Evolutionary conservation across 495 filamentous ascomycete species (phyloP).

Genomic region (Opeltia flavorubescens): DNA sequence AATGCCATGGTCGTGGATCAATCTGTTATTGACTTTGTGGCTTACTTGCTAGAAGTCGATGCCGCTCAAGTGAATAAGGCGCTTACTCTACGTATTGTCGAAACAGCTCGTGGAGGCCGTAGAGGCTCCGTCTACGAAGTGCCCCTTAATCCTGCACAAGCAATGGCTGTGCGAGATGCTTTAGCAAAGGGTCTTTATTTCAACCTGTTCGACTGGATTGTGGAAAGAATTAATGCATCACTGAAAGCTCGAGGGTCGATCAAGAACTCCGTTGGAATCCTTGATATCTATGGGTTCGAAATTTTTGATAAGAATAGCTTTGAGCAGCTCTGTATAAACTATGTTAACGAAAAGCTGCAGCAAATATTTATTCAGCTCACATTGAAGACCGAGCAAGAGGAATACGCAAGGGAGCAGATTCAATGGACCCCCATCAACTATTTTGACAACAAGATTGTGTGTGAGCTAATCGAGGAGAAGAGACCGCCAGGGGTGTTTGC

Average conservation of each 20-base stretch:
- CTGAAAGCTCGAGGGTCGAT: slow-evolving; percentile 63
- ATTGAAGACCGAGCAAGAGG: slow-evolving; percentile 92
- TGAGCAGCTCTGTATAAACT: slow-evolving; percentile 99
- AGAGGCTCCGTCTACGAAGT: slow-evolving; percentile 79
- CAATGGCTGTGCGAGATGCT: slow-evolving; percentile 85
- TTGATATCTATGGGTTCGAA: slow-evolving; percentile 99
- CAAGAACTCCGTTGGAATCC: slow-evolving; percentile 82
- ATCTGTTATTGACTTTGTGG: slow-evolving; percentile 84
- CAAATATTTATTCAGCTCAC: slow-evolving; percentile 99
- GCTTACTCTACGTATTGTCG: slow-evolving; percentile 76
- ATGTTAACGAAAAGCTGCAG: slow-evolving; percentile 98
- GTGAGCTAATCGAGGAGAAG: slow-evolving; percentile 88
- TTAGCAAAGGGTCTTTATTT: slow-evolving; percentile 90
- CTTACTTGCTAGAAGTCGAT: slow-evolving; percentile 86
- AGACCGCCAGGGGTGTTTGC: slow-evolving; percentile 90
- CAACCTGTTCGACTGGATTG: slow-evolving; percentile 99
- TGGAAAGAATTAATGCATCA: slow-evolving; percentile 80
- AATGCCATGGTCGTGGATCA: slow-evolving; percentile 76
- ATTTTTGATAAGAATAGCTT: slow-evolving; percentile 99
- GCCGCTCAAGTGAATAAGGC: slow-evolving; percentile 68
- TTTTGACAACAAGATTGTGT: slow-evolving; percentile 99
- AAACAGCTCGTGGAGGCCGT: slow-evolving; percentile 73
- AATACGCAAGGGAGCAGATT: slow-evolving; percentile 93
- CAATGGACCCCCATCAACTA: slow-evolving; percentile 99
- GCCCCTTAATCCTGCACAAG: slow-evolving; percentile 80